phyloP scores from a whole-genome alignment of 257 asterid genomes.

The Solanum bukasovii region DNA sequence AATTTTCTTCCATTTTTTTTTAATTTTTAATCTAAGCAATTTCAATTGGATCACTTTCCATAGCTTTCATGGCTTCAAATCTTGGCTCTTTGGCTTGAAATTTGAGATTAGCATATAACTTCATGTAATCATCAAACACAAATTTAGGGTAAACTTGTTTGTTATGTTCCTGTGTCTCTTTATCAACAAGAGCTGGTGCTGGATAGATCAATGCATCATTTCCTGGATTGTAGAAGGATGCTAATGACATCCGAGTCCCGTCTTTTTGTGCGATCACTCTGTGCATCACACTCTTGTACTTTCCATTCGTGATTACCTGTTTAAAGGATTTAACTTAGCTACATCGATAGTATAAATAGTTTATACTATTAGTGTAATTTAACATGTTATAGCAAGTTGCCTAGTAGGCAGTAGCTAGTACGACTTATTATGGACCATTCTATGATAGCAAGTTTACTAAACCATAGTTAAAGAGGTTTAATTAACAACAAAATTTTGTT shows the following conservation, averaged over 20 bases:
- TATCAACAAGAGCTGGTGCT: conserved; percentile 2
- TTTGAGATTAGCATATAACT: conserved; percentile 11
- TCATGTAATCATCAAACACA: conserved; percentile 20
- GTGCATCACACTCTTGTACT: conserved; percentile 19
- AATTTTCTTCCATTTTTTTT: not conserved
- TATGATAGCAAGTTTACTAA: not conserved
- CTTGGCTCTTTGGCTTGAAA: conserved; percentile 27
- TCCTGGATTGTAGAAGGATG: conserved; percentile 24
- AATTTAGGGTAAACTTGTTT: conserved; percentile 17
- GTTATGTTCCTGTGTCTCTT: not conserved
- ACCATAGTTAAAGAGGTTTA: not conserved
- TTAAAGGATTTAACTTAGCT: not conserved
- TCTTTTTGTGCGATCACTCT: conserved; percentile 16
- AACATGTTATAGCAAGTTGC: not conserved
- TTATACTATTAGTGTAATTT: not conserved
- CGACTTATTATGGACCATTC: not conserved
- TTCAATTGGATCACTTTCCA: conserved; percentile 3
- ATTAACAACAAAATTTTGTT: not conserved
- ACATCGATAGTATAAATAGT: not conserved
- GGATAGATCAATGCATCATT: conserved; percentile 21
- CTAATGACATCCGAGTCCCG: conserved; percentile 16
- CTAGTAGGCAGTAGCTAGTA: not conserved
- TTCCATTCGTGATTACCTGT: conserved; percentile 20
- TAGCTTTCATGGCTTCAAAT: conserved; percentile 17
- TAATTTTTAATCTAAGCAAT: not conserved